phyloP scores from a whole-genome alignment of 345 rosid genomes.

The Melaleuca alternifolia region DNA sequence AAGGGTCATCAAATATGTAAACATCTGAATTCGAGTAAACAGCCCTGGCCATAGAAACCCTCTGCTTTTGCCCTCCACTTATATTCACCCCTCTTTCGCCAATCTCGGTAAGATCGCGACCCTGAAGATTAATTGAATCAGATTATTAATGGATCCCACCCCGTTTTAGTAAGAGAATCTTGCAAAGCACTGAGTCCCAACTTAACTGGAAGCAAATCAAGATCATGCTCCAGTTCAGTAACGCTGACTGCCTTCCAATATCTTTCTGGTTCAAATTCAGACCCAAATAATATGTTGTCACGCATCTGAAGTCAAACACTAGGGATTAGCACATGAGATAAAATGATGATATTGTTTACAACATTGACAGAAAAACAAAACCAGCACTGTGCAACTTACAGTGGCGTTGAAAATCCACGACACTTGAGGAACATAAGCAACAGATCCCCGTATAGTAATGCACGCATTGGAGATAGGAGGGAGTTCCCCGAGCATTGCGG shows the following conservation, averaged over 20 bases:
- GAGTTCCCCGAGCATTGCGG: constrained; percentile 91
- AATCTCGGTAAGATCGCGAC: constrained; percentile 82
- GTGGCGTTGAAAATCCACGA: constrained; percentile 99
- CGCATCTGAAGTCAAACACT: constrained; percentile 48
- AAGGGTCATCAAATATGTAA: constrained; percentile 91
- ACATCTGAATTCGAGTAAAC: constrained; percentile 87
- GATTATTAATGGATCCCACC: neutral
- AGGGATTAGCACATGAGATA: neutral
- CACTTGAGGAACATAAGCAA: constrained; percentile 93
- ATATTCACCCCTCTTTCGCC: constrained; percentile 99
- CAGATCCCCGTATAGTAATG: constrained; percentile 63
- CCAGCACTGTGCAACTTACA: constrained; percentile 25
- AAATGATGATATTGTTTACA: neutral
- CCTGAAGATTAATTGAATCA: constrained; percentile 26
- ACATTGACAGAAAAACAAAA: neutral
- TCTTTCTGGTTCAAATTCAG: constrained; percentile 47
- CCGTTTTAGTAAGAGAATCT: neutral
- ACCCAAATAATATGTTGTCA: constrained; percentile 80
- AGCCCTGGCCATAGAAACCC: constrained; percentile 98
- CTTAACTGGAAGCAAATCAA: constrained; percentile 85
- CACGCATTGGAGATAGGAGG: constrained; percentile 39
- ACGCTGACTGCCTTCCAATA: constrained; percentile 73
- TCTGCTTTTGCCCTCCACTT: constrained; percentile 98
- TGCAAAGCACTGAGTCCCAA: neutral
- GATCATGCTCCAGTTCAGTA: constrained; percentile 75